Evolutionary conservation across 2,329 filamentous ascomycete species (phyloP), one percentile per base, ranked within the genome.

Genomic region (Penicillium sp.): DNA sequence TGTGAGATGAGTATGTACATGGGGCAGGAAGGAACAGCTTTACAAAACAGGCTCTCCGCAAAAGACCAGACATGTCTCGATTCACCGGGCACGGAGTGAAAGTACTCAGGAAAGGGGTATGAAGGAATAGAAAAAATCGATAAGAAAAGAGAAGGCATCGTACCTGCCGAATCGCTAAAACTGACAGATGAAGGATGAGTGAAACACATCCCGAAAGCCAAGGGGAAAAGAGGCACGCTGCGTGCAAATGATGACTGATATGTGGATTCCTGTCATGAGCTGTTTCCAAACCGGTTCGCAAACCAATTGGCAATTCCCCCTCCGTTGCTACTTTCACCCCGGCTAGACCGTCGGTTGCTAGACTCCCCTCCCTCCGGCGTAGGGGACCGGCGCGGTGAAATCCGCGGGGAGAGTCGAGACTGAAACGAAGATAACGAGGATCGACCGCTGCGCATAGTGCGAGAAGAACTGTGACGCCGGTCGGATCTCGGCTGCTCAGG

Each of bases 291-390:
- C 16, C 62, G 59, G 25, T 55, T 62, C 55, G 64, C 62, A 27
- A 71, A 56, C 68, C 68, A 71, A 31, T 58, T 61, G 15, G 62
- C 56, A 3, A 70, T 46, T n/a, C 66, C 66, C 16, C 63, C 60
- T n/a, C 61, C 57, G 3, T 52, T 34, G 16, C 54, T 50, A 40
- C 50, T 32, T 8, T 56, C 59, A 15, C 58, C 50, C 2, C 59
- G 60, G 40, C 59, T 64, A 35, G 54, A 35, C 25, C 56, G 58
- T 47, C 60, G 54, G n/a, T 45, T 50, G 29, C 54, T 35, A 12
- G 58, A 32, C 15, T 59, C 47, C 27, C 47, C 41, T 4, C 34
- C 23, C 21, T 62, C 60, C 0, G 55, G 62, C 1, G 52, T 46
- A 0, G 59, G 54, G 10, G 62, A 60, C 9, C 34, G 47, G 32